phyloP scores from a whole-genome alignment of 495 filamentous ascomycete genomes.

The Halenospora varia region DNA sequence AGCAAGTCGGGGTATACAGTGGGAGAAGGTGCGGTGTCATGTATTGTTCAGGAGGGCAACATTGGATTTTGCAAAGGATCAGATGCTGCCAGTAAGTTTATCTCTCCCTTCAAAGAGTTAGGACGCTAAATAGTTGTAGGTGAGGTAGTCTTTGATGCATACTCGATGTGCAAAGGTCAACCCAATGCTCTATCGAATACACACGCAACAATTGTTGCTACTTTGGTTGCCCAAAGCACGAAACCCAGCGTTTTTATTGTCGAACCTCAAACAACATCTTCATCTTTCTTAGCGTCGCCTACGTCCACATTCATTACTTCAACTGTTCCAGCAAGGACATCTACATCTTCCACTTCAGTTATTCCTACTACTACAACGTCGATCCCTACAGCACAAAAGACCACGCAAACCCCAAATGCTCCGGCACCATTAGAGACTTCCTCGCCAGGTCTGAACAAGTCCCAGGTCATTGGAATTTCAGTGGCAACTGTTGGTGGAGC shows the following conservation, averaged over 20 bases:
- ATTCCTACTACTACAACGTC: slow-evolving; percentile 1
- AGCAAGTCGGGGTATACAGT: slow-evolving; percentile 62
- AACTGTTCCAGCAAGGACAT: slow-evolving; percentile 1
- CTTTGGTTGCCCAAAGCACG: slow-evolving; percentile 35
- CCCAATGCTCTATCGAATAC: slow-evolving; percentile 51
- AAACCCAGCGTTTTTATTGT: slow-evolving; percentile 20
- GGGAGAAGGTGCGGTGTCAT: slow-evolving; percentile 64
- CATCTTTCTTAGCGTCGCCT: slow-evolving; percentile 7
- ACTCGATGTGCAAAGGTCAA: slow-evolving; percentile 55
- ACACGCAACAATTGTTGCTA: slow-evolving; percentile 57
- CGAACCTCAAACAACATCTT: slow-evolving; percentile 2
- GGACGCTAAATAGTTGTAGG: slow-evolving; percentile 24
- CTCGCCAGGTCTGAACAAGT: slow-evolving; percentile 18
- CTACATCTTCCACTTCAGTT: slow-evolving; percentile 10
- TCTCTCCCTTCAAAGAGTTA: background rate
- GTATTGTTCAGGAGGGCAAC: slow-evolving; percentile 45
- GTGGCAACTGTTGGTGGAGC: slow-evolving; percentile 39
- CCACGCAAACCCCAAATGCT: slow-evolving; percentile 10
- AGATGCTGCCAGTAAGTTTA: slow-evolving; percentile 33
- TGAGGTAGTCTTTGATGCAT: slow-evolving; percentile 35
- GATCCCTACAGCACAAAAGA: slow-evolving; percentile 12
- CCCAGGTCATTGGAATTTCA: slow-evolving; percentile 43
- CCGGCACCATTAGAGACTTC: slow-evolving; percentile 16
- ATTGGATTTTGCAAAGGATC: slow-evolving; percentile 36
- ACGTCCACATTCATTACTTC: slow-evolving; percentile 12